Evolutionary conservation across 2,329 filamentous ascomycete genomes (phyloP).

Genomic region (Botrytis galanthina): DNA sequence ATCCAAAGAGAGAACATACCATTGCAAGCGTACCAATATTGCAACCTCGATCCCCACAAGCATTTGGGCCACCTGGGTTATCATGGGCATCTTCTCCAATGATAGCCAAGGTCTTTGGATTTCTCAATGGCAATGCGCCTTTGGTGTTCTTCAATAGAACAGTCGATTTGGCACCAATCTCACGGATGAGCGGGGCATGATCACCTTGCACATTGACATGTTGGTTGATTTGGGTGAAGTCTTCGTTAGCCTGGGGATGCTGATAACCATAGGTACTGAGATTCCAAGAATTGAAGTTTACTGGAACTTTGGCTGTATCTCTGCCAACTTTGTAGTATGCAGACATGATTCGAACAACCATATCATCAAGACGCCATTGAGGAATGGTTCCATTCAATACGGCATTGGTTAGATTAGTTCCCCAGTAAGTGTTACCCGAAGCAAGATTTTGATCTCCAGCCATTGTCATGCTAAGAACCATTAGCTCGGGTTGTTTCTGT

Average conservation of each 20-base stretch:
- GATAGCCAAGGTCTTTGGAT: conserved; percentile 41
- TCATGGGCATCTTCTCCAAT: conserved; percentile 50
- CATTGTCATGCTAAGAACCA: conserved; percentile 67
- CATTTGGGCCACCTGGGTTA: conserved; percentile 60
- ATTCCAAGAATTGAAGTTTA: conserved; percentile 91
- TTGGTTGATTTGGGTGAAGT: conserved; percentile 68
- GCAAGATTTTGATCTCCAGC: conserved; percentile 77
- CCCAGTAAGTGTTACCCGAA: conserved; percentile 63
- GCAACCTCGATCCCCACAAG: conserved; percentile 57
- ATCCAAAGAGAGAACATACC: conserved; percentile 42
- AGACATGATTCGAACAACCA: conserved; percentile 79
- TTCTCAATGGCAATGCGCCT: conserved; percentile 48
- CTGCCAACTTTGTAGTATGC: conserved; percentile 60
- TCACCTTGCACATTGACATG: conserved; percentile 78
- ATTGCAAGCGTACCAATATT: conserved; percentile 53
- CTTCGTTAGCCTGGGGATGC: conserved; percentile 62
- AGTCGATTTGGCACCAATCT: conserved; percentile 51
- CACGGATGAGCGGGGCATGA: conserved; percentile 72
- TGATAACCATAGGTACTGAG: conserved; percentile 68
- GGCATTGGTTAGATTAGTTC: conserved; percentile 79
- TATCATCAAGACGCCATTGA: conserved; percentile 85
- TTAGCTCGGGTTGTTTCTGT: background rate
- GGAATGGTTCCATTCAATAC: conserved; percentile 88
- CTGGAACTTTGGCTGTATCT: conserved; percentile 42
- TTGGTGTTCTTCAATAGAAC: conserved; percentile 63